phyloP scores from a whole-genome alignment of 495 filamentous ascomycete species.

The Elasticomyces elasticus region DNA sequence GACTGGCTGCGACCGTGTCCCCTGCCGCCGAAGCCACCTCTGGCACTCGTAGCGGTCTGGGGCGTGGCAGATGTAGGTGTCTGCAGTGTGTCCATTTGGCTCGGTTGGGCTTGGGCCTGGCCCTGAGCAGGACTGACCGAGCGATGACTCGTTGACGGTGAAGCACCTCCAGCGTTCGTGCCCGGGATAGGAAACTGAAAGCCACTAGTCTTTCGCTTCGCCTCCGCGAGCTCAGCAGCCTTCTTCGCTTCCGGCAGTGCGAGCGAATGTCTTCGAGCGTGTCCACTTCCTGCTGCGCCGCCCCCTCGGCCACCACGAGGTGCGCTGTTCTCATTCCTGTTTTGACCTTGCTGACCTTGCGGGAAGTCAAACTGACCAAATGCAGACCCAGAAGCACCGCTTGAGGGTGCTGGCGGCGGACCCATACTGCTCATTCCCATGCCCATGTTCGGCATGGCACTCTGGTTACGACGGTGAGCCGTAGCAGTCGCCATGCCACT shows the following conservation, averaged over 20 bases:
- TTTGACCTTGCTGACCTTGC: constrained; percentile 42
- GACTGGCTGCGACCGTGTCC: constrained; percentile 59
- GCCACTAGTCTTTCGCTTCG: constrained; percentile 83
- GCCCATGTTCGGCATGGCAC: constrained; percentile 84
- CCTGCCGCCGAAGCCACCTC: constrained; percentile 43
- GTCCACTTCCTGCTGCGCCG: constrained; percentile 57
- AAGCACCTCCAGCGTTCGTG: constrained; percentile 45
- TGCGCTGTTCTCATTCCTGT: constrained; percentile 47
- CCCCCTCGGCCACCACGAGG: constrained; percentile 69
- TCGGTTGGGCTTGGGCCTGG: no score
- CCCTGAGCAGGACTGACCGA: constrained; percentile 36
- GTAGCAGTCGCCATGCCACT: constrained; percentile 61
- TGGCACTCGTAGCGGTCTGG: constrained; percentile 23
- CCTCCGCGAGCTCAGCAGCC: constrained; percentile 90
- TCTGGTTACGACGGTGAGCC: constrained; percentile 95
- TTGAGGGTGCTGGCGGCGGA: constrained; percentile 92
- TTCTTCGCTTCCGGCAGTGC: constrained; percentile 95
- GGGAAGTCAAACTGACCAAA: constrained; percentile 62
- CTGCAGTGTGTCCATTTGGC: constrained; percentile 2
- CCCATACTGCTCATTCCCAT: constrained; percentile 47
- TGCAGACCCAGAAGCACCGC: constrained; percentile 70
- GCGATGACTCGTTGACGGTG: constrained; percentile 35
- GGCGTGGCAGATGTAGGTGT: no score
- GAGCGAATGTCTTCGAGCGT: constrained; percentile 89
- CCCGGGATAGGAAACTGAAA: constrained; percentile 89